Evolutionary conservation across 2,329 filamentous ascomycete genomes (phyloP).

Genomic region (Aspergillus sp.): DNA sequence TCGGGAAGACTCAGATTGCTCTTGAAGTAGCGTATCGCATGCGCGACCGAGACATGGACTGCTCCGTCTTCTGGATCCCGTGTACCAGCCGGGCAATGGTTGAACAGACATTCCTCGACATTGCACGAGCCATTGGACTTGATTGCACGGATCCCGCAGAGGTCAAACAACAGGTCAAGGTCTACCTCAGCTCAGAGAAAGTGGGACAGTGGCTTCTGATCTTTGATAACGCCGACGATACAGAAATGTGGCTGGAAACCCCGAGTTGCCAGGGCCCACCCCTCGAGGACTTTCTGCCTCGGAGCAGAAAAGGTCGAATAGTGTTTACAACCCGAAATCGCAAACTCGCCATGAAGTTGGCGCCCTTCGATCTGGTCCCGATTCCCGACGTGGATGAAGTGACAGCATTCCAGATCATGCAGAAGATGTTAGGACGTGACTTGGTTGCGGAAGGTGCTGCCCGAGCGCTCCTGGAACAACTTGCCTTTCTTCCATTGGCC

Average conservation of each 20-base stretch:
- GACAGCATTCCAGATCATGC: neutral
- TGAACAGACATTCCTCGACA: neutral
- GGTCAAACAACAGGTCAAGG: neutral
- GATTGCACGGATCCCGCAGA: neutral
- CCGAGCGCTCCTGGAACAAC: constrained; percentile 20
- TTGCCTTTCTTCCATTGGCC: constrained; percentile 31
- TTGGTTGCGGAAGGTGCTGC: neutral
- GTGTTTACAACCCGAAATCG: constrained; percentile 33
- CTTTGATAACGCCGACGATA: neutral
- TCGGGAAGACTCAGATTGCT: neutral
- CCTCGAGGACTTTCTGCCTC: constrained; percentile 18
- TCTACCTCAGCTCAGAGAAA: neutral
- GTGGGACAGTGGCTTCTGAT: neutral
- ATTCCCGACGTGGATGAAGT: neutral
- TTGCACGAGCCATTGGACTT: neutral
- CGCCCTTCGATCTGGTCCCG: neutral
- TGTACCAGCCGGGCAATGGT: neutral
- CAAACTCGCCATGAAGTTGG: constrained; percentile 24
- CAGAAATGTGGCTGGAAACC: neutral
- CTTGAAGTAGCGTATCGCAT: neutral
- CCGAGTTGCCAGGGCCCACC: neutral
- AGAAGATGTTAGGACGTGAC: neutral
- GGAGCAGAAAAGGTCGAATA: constrained; percentile 27
- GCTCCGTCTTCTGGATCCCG: neutral
- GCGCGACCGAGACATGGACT: neutral